phyloP scores from a whole-genome alignment of 257 asterid genomes.

The Salvia splendens region DNA sequence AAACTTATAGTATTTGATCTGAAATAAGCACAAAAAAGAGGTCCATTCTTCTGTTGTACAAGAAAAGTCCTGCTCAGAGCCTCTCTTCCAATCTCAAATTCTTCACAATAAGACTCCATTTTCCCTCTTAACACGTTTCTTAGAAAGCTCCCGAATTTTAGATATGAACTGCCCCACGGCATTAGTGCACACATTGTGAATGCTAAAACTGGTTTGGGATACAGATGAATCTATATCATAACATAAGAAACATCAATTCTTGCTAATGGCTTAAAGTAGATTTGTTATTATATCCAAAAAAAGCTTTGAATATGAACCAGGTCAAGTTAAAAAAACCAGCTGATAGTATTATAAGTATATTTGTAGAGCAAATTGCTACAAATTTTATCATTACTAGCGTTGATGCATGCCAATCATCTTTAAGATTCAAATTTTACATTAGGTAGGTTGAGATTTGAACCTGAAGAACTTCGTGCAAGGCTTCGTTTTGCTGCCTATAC shows the following conservation, averaged over 20 bases:
- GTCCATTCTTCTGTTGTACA: not conserved
- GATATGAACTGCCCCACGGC: not conserved
- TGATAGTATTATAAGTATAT: not conserved
- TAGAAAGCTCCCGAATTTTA: not conserved
- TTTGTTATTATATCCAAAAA: not conserved
- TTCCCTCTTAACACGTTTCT: not conserved
- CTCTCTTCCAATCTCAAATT: not conserved
- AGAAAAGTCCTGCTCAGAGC: not conserved
- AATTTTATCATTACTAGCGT: slow-evolving; percentile 15
- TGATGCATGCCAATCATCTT: slow-evolving; percentile 17
- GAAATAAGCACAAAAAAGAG: slow-evolving; percentile 2
- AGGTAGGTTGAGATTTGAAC: slow-evolving; percentile 76
- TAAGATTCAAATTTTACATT: slow-evolving; percentile 39
- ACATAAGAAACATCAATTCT: not conserved
- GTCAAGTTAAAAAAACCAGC: not conserved
- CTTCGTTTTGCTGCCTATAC: slow-evolving; percentile 99
- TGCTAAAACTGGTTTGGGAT: not conserved
- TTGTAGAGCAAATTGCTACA: slow-evolving; percentile 19
- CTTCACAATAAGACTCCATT: not conserved
- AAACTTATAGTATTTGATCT: not conserved
- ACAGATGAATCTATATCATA: not conserved
- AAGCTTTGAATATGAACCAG: not conserved
- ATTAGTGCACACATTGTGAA: not conserved
- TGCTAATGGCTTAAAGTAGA: not conserved
- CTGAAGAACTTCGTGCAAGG: slow-evolving; percentile 99